Base-by-base conservation (phyloP, 768 basidiomycete genomes). In the Collybiopsis luxurians region DNA sequence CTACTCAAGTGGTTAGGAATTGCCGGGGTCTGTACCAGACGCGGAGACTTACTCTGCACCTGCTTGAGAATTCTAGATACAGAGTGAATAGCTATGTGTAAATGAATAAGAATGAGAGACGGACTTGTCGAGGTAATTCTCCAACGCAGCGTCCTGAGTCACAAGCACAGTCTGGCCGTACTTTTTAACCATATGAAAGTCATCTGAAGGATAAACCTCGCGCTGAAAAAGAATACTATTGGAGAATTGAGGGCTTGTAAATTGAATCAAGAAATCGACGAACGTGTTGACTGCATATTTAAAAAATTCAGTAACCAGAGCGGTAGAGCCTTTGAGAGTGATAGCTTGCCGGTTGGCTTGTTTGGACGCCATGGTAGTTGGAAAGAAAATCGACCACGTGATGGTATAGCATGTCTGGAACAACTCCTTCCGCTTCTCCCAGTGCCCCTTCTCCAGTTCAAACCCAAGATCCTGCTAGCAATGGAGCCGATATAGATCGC, bases 161-260 rank as follows among this genome's bases (percentile, higher is more conserved):
- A 98, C 89, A 24, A 98, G 80, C 52, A 99, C 91, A 0, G 93
- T 95, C 67, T 98, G 87, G 0, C 97, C 96, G 63, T 98, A 99
- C 71, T 98, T 99, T 73, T 98, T 99, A 58, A 99, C 96, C 92
- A 97, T 95, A 67, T 93, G 90, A 69, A 99, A 99, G 75, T 99
- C 97, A 71, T 98, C 97, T 0, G 92, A 87, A 2, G 97, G 97
- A 69, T 98, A 99, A 19, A 99, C 90, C 57, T 93, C 94, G 43
- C 97, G 82, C 74, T 98, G 95, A 73, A 96, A 99, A 53, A 99
- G 77, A 64, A 98, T 96, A 15, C 94, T 97, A 67, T 44, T 40
- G 11, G 53, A 38, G 34, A 27, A 34, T 38, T 46, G 44, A 46
- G 50, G 23, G 36, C 43, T 30, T 28, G 15, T 11, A 50, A 19